These are phyloP conservation scores for Solanum chacoense DNA, from an alignment of 305 asterid genomes.

Conservation along the genomic window DNA sequence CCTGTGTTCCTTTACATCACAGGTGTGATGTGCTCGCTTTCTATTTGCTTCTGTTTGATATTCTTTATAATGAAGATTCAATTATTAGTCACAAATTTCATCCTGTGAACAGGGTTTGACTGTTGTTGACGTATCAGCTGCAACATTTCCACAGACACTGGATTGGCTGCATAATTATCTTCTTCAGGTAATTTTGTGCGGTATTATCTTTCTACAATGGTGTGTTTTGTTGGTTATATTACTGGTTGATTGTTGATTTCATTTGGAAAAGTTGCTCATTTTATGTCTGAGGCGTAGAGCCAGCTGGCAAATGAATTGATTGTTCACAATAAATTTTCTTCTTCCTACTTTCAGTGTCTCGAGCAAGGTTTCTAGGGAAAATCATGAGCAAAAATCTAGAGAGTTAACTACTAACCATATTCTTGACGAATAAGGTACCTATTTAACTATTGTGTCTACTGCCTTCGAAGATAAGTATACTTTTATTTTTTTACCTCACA, in stretches of 20 bases:
- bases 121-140: constrained; percentile 72
- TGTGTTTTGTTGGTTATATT: neutral
- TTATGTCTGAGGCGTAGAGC: neutral
- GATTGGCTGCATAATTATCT: constrained; percentile 91
- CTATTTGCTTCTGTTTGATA: neutral
- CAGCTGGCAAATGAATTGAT: neutral
- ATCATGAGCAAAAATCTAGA: neutral
- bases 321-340: neutral
- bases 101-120: constrained; percentile 46
- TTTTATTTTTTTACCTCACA: neutral
- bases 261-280: neutral
- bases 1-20: constrained; percentile 77
- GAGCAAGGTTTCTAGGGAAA: neutral
- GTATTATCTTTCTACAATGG: neutral
- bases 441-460: neutral
- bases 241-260: neutral
- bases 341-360: neutral
- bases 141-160: constrained; percentile 81
- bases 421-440: neutral
- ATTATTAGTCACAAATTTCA: neutral
- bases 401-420: neutral
- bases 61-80: neutral
- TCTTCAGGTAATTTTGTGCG: constrained; percentile 49
- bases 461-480: neutral
- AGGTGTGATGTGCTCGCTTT: constrained; percentile 32